phyloP scores from a whole-genome alignment of 106 monocot species.

The Chionographis japonica region DNA sequence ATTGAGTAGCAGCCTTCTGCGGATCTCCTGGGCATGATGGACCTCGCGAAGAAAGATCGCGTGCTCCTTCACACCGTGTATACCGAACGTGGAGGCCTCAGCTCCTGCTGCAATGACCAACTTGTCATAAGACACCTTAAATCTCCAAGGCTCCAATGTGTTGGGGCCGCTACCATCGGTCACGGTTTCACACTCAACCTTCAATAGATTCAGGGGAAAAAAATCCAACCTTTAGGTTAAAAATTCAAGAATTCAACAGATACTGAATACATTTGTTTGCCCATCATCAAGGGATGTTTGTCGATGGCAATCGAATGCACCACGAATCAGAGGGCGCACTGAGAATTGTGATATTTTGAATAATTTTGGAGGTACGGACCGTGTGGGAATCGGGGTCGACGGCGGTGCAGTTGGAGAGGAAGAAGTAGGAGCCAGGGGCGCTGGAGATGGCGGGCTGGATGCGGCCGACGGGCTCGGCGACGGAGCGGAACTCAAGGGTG shows the following conservation, averaged over 20 bases:
- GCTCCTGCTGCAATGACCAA: slow-evolving; percentile 82
- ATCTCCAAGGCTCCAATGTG: slow-evolving; percentile 64
- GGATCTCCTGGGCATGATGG: slow-evolving; percentile 87
- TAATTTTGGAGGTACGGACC: slow-evolving; percentile 23
- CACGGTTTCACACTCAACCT: slow-evolving; percentile 81
- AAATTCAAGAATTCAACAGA: too few relatives aligned
- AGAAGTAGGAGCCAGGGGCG: slow-evolving; percentile 70
- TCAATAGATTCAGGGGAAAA: neutral
- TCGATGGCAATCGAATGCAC: too few relatives aligned
- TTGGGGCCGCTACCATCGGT: slow-evolving; percentile 32
- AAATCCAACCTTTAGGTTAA: neutral
- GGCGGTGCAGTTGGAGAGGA: slow-evolving; percentile 56
- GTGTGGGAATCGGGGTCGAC: slow-evolving; percentile 59
- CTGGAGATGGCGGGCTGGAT: slow-evolving; percentile 83
- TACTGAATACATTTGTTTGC: too few relatives aligned
- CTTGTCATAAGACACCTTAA: slow-evolving; percentile 87
- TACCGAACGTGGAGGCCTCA: slow-evolving; percentile 86
- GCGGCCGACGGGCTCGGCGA: slow-evolving; percentile 74
- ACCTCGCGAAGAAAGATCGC: slow-evolving; percentile 93
- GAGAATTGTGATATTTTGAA: too few relatives aligned
- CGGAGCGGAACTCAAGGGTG: slow-evolving; percentile 93
- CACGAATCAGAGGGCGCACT: too few relatives aligned
- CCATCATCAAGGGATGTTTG: too few relatives aligned
- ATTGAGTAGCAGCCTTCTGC: slow-evolving; percentile 80
- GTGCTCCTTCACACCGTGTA: slow-evolving; percentile 77